Evolutionary conservation across 257 asterid species (phyloP), one percentile per base, ranked within the genome.

Genomic region (Solanum chmielewskii): DNA sequence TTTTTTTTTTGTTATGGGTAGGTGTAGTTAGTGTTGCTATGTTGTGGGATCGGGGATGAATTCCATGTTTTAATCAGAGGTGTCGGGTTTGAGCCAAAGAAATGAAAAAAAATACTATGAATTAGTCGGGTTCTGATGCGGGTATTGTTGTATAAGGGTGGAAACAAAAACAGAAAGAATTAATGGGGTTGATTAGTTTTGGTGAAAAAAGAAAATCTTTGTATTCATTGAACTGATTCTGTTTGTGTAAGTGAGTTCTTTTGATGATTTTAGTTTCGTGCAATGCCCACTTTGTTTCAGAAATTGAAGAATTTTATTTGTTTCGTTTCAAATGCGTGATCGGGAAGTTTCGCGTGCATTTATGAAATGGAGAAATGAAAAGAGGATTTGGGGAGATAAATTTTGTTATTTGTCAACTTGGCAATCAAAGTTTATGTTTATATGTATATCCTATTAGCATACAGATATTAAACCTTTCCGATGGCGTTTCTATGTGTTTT

Each of bases 31-130:
- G 49, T 76, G 83, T 20, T 76, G 83, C 3, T 42, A 42, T 68
- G 75, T 13, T 39, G 11, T 27, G 39, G 21, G 37, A 68, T 29
- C 21, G 11, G 21, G 75, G 74, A 68, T 27, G 37, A 1, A 0
- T 0, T 68, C 1, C 1, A 0, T 0, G 4, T 14, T 14, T 68
- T 68, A 68, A 68, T 0, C 0, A 68, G 3, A 68, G 23, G 1
- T 68, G 0, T 68, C 5, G 11, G 11, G 39, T 68, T 68, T 1
- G 74, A 68, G 74, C 4, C 10, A 2, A 6, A 2, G 2, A 3
- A 13, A 12, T 6, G 16, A 64, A 59, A 59, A 20, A 59, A 59
- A 64, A 4, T 37, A 37, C 39, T 29, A 0, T 15, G 75, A 29
- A 29, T 69, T 31, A 27, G 2, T 31, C 2, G 0, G 14, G 10